Evolutionary conservation across 202 grass and related monocot genomes (phyloP), one percentile per base, ranked within the genome.

Genomic region (Panicum hallii): DNA sequence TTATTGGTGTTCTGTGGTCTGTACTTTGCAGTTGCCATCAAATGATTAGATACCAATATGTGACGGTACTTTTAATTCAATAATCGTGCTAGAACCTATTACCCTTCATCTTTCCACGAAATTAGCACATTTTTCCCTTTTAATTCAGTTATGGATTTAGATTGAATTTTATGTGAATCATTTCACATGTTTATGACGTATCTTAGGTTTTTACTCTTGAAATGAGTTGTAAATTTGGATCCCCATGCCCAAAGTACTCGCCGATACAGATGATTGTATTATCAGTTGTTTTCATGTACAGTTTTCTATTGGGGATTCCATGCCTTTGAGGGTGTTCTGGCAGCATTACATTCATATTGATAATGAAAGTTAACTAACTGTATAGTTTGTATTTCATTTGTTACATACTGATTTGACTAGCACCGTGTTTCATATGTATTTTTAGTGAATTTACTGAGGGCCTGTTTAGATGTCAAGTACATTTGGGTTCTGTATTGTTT

Each of bases 21-120:
- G 36, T 38, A 38, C 36, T 38, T 38, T 30, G 36, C 67, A 82
- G 40, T 72, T 70, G 11, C 54, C 23, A 71, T 81, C 26, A 70
- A 57, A 50, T 28, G 20, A 54, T 68, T 23, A 28, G 22, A 9
- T 67, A 20, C 3, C 26, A 26, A 38, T 52, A 41, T 67, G 44
- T 4, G 1, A 80, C 28, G 2, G 12, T 7, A 52, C 7, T 53
- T 50, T 3, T 46, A 32, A 38, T 82, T 56, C 54, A 23, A 30
- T 36, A 47, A 26, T 55, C 6, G 8, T 3, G 9, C 43, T 63
- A 10, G 20, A 79, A 60, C 53, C 66, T 57, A 28, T 56, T 50
- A 45, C 38, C 11, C 26, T 46, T 53, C 63, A 42, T 52, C 11
- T 67, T 32, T 36, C 36, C 36, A 38, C 3, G 36, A 38, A 38